Evolutionary conservation across 2,329 filamentous ascomycete genomes (phyloP), one percentile per base, ranked within the genome.

Genomic region (Pseudofabraea citricarpa): DNA sequence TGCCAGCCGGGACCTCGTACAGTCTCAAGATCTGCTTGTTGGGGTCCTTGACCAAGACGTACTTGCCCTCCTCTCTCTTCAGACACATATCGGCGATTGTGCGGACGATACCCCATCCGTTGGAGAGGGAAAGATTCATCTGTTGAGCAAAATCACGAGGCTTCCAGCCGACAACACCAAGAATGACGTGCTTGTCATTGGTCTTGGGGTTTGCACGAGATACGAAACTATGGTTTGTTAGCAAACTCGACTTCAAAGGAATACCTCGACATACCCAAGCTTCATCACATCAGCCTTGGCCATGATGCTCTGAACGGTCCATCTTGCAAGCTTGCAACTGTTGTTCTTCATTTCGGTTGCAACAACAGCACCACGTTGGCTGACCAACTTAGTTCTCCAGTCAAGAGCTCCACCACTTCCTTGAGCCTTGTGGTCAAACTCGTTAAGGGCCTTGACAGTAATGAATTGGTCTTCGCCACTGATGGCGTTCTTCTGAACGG

Each of bases 271-370:
- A 54, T 74, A 90, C 86, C 89, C 93, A 66, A 98, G 83, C 77
- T 97, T 98, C 90, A 98, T 96, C 55, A 90, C 77, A 64, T 98
- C 93, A n/a, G 93, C 90, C 72, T 90, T 90, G 65, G 91, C 90
- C 46, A 98, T 81, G 62, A 98, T 96, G 62, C 86, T 88, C 75
- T 98, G 93, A 33, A 91, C 89, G 23, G 93, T 95, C 93, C 93
- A 98, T 65, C 93, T 79, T 46, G 93, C 93, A 51, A 98, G 83
- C 77, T 98, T 98, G 85, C 89, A 95, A 63, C 83, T 90, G 80
- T 98, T 98, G 81, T 98, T 98, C 87, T 98, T 98, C 93, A 98
- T 98, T 75, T 98, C 93, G 10, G 93, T 98, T 16, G 93, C 93
- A 20, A 98, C 87, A 33, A 98, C 91, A 45, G 93, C 93, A 81